These are phyloP conservation scores for Fistulinella prunicolor DNA, from an alignment of 768 basidiomycete genomes.

Conservation along the genomic window DNA sequence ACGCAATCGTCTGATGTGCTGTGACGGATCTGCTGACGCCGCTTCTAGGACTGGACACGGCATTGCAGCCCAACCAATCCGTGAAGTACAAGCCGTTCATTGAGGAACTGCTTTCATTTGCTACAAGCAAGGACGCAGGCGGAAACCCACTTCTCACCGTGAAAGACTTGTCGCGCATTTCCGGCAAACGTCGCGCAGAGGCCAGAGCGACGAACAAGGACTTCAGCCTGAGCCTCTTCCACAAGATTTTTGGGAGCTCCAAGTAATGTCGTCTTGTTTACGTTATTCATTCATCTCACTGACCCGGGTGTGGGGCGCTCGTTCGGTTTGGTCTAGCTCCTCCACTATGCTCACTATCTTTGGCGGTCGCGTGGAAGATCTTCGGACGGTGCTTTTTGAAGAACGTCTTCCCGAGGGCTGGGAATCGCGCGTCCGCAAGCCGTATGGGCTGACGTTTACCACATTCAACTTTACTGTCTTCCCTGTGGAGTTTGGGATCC, in stretches of 20 bases:
- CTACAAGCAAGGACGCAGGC: conserved; percentile 54
- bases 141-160: conserved; percentile 48
- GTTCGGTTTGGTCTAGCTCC: conserved; percentile 39
- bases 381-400: conserved; percentile 54
- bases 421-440: conserved; percentile 57
- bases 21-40: neutral
- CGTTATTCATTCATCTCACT: neutral
- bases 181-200: conserved; percentile 61
- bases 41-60: conserved; percentile 50
- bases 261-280: conserved; percentile 47
- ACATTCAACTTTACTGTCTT: conserved; percentile 47
- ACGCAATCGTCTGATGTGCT: neutral
- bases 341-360: conserved; percentile 67
- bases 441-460: conserved; percentile 55
- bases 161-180: conserved; percentile 57
- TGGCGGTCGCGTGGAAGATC: conserved; percentile 58
- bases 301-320: neutral
- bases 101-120: conserved; percentile 55
- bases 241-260: conserved; percentile 64
- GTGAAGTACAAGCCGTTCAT: conserved; percentile 30
- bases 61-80: conserved; percentile 48
- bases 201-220: conserved; percentile 53
- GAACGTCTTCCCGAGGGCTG: conserved; percentile 72
- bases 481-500: conserved; percentile 22
- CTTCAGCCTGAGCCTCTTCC: conserved; percentile 48